Percentiles rank a stretch among this genome's conserved stretches.
Evolutionary conservation across 495 filamentous ascomycete genomes (phyloP).

Genomic region (Penicillium taxi): DNA sequence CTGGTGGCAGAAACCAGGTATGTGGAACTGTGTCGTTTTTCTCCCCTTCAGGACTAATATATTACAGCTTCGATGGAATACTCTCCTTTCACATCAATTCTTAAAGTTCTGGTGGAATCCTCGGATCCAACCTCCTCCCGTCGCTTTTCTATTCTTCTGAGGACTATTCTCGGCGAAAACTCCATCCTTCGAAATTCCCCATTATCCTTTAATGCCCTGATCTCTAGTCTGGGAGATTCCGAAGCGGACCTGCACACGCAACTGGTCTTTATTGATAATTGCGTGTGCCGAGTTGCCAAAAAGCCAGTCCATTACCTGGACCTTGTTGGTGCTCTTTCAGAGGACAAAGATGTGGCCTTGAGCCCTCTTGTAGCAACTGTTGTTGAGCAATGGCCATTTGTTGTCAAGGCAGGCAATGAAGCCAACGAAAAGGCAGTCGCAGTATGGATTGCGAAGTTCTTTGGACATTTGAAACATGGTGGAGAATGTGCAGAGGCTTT

Average conservation of each 20-base stretch:
- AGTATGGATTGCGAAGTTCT: slow-evolving; percentile 46
- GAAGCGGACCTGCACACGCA: slow-evolving; percentile 27
- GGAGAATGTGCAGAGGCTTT: slow-evolving; percentile 38
- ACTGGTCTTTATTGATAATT: slow-evolving; percentile 69
- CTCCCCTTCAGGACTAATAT: not conserved
- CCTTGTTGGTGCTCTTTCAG: slow-evolving; percentile 26
- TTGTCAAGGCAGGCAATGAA: slow-evolving; percentile 41
- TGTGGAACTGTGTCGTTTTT: not conserved
- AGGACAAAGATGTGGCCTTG: slow-evolving; percentile 26
- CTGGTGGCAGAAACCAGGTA: slow-evolving; percentile 67
- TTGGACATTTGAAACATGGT: slow-evolving; percentile 35
- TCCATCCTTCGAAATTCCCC: slow-evolving; percentile 27
- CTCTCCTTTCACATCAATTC: slow-evolving; percentile 39
- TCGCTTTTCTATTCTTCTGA: slow-evolving; percentile 27
- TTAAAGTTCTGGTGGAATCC: slow-evolving; percentile 34
- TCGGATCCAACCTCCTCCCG: slow-evolving; percentile 28
- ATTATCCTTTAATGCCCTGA: slow-evolving; percentile 27
- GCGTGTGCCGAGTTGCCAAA: slow-evolving; percentile 58
- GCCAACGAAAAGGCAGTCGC: slow-evolving; percentile 35
- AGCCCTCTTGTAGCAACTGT: slow-evolving; percentile 57
- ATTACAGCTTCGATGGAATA: slow-evolving; percentile 34
- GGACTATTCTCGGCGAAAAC: slow-evolving; percentile 28
- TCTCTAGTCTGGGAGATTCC: slow-evolving; percentile 40
- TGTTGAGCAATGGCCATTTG: slow-evolving; percentile 70
- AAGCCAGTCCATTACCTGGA: slow-evolving; percentile 70